Conservation (phyloP, 108 stramenopile species). For the Fistulifera pelliculosa region DNA sequence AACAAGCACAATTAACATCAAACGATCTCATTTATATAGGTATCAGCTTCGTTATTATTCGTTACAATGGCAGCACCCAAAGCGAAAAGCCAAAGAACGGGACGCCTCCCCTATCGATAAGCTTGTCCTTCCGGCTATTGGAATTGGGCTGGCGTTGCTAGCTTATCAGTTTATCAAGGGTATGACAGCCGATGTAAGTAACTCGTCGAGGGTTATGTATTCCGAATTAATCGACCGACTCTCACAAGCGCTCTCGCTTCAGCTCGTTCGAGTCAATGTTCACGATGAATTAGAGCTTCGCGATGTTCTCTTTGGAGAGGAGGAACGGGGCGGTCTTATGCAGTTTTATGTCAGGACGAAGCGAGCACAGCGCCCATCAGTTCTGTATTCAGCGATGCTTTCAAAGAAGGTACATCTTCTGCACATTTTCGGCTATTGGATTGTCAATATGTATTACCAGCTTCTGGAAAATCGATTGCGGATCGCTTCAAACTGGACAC, state of each 20-base stretch:
- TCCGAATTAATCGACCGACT: neutral
- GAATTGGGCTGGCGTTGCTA: constrained; percentile 51
- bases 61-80: constrained; percentile 7
- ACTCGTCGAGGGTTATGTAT: neutral
- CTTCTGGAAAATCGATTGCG: constrained; percentile 58
- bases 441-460: constrained; percentile 54
- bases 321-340: constrained; percentile 47
- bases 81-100: constrained; percentile 8
- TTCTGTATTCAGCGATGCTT: constrained; percentile 69
- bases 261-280: constrained; percentile 64
- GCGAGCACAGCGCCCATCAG: constrained; percentile 40
- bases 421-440: constrained; percentile 69
- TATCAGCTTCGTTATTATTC: neutral
- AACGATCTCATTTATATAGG: no score
- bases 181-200: constrained; percentile 32
- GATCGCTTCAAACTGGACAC: constrained; percentile 70
- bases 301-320: constrained; percentile 78
- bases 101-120: constrained; percentile 54
- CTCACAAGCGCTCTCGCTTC: neutral
- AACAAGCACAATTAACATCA: no score
- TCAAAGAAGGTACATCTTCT: constrained; percentile 47
- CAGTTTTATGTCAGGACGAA: constrained; percentile 58
- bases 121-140: constrained; percentile 63
- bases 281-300: constrained; percentile 62
- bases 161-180: constrained; percentile 72